These are phyloP conservation scores for Dysphania ambrosioides DNA, from an alignment of 148 eudicot genomes.

Conservation along the genomic window DNA sequence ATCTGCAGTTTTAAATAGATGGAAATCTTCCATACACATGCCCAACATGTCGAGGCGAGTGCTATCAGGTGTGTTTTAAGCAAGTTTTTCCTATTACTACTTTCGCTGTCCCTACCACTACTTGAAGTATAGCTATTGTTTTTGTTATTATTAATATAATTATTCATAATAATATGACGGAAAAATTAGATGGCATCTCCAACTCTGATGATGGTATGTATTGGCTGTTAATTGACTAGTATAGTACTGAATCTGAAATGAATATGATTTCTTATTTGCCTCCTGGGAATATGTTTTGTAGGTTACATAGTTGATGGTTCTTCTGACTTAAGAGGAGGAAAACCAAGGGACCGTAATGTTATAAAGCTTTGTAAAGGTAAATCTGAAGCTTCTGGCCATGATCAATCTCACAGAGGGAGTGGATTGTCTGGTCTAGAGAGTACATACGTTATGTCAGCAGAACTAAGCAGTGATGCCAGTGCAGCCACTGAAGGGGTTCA, in stretches of 20 bases:
- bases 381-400: slow-evolving; percentile 36
- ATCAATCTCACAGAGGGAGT: slow-evolving; percentile 38
- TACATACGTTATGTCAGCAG: slow-evolving; percentile 28
- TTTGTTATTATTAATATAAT: too few relatives aligned
- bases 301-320: slow-evolving; percentile 39
- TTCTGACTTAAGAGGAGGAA: slow-evolving; percentile 39
- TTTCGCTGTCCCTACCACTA: background rate
- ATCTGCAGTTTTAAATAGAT: slow-evolving; percentile 84
- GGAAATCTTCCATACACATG: slow-evolving; percentile 86
- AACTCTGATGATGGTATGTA: slow-evolving; percentile 41
- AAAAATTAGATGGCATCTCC: slow-evolving; percentile 32
- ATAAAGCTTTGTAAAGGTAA: slow-evolving; percentile 61
- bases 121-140: too few relatives aligned
- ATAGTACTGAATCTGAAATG: background rate
- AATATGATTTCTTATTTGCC: background rate
- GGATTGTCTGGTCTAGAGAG: slow-evolving; percentile 40
- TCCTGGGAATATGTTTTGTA: slow-evolving; percentile 33
- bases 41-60: slow-evolving; percentile 94
- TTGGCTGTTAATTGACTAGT: too few relatives aligned
- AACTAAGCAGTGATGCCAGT: slow-evolving; percentile 27
- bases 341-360: slow-evolving; percentile 44
- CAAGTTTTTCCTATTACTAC: background rate
- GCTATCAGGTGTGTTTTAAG: slow-evolving; percentile 59
- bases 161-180: slow-evolving; percentile 23
- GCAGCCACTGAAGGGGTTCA: slow-evolving; percentile 33